Conservation (phyloP, 1,284 basidiomycete species). For the Puccinia polysora region DNA sequence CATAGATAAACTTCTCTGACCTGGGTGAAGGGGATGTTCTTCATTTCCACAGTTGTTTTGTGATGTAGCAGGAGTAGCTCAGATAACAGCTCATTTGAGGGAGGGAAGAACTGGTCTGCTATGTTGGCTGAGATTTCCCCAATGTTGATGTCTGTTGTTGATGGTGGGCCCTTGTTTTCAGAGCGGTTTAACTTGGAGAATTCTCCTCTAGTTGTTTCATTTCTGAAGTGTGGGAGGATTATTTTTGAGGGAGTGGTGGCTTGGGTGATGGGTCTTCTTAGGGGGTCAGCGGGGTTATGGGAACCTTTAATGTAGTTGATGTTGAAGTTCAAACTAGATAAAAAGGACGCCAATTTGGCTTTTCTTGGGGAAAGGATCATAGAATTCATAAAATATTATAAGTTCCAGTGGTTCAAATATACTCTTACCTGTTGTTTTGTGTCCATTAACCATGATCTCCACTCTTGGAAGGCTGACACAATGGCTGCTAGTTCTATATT, state of each 20-base stretch:
- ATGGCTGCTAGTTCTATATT: slow-evolving; percentile 2
- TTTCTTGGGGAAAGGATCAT: neutral
- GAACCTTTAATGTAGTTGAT: neutral
- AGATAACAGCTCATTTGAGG: too few relatives aligned
- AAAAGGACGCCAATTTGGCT: neutral
- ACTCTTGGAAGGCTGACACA: neutral
- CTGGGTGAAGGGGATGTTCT: too few relatives aligned
- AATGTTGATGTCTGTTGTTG: too few relatives aligned
- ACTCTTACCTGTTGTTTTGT: neutral
- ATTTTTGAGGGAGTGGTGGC: neutral
- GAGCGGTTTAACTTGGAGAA: too few relatives aligned
- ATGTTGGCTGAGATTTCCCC: too few relatives aligned
- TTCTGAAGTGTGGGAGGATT: too few relatives aligned
- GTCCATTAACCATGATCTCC: neutral
- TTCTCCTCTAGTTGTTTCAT: too few relatives aligned
- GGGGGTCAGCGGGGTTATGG: neutral
- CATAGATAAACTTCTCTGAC: too few relatives aligned
- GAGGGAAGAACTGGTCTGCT: too few relatives aligned
- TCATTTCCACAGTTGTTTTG: too few relatives aligned
- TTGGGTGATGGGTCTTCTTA: neutral
- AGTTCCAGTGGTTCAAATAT: neutral
- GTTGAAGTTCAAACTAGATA: neutral
- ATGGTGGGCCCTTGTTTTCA: too few relatives aligned
- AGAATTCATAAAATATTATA: neutral
- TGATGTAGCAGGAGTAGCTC: too few relatives aligned